These are phyloP conservation scores for Geranium rotundifolium DNA, from an alignment of 345 rosid species.

Conservation along the genomic window DNA sequence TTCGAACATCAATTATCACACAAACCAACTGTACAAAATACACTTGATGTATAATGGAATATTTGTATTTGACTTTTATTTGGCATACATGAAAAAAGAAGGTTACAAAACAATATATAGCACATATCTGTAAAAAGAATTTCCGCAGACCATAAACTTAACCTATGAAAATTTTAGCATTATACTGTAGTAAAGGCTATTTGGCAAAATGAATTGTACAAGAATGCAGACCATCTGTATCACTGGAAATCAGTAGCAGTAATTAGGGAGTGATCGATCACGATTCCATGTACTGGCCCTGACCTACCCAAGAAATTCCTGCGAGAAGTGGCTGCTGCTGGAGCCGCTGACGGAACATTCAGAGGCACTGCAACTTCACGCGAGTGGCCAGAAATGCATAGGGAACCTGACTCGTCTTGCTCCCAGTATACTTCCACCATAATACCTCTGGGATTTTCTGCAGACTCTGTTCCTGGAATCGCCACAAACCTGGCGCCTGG, in stretches of 20 bases:
- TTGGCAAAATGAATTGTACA: neutral
- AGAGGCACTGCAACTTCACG: conserved; percentile 55
- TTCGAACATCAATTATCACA: too few relatives aligned
- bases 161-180: neutral
- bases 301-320: conserved; percentile 21
- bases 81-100: too few relatives aligned
- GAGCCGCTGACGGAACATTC: conserved; percentile 16
- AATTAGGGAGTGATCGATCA: conserved; percentile 41
- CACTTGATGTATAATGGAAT: too few relatives aligned
- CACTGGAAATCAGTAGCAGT: conserved; percentile 7
- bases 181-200: neutral
- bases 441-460: conserved; percentile 51
- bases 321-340: conserved; percentile 17
- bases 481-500: conserved; percentile 69
- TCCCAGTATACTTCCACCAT: conserved; percentile 95
- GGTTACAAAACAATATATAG: too few relatives aligned
- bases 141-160: too few relatives aligned
- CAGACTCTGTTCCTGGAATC: conserved; percentile 54
- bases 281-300: conserved; percentile 42
- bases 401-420: conserved; percentile 76
- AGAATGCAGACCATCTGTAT: neutral
- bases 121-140: neutral
- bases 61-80: too few relatives aligned
- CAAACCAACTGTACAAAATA: too few relatives aligned
- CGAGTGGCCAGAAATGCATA: conserved; percentile 77